Conservation (phyloP, 345 rosid genomes). For the Eucalyptus erythrocorys region DNA sequence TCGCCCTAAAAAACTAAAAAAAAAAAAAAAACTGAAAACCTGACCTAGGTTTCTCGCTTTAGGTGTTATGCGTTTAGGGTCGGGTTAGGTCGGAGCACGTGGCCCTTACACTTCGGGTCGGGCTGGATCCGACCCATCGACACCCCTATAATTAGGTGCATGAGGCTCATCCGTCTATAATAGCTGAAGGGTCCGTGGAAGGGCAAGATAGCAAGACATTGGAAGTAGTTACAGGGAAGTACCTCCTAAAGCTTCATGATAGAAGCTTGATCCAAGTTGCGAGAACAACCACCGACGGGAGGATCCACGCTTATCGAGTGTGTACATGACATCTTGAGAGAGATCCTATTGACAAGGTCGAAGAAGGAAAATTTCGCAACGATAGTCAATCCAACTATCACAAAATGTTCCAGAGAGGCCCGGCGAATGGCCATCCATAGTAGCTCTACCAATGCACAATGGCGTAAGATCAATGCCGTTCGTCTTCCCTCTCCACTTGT, state of each 20-base stretch:
- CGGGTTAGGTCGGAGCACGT: accelerated
- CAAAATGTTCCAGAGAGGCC: not conserved
- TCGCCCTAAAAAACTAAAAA: too few species aligned
- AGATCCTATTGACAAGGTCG: not conserved
- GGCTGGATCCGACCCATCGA: accelerated
- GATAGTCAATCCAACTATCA: not conserved
- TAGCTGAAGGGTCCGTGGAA: not conserved
- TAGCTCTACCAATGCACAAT: not conserved
- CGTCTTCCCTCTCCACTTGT: not conserved
- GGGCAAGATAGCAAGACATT: not conserved
- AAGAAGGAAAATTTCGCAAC: not conserved
- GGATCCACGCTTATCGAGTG: not conserved
- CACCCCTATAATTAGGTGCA: not conserved
- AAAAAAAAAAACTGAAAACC: too few species aligned
- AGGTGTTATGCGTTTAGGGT: too few species aligned
- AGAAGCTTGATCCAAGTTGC: not conserved
- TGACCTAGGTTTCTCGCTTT: too few species aligned
- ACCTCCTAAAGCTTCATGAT: not conserved
- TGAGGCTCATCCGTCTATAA: not conserved
- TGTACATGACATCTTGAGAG: not conserved
- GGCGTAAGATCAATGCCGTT: not conserved
- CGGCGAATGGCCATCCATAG: not conserved
- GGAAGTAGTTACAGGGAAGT: not conserved
- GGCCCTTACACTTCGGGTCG: too few species aligned
- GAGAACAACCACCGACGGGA: not conserved